Conservation (phyloP, 2,329 filamentous ascomycete species). For the Grosmannia penicillata region DNA sequence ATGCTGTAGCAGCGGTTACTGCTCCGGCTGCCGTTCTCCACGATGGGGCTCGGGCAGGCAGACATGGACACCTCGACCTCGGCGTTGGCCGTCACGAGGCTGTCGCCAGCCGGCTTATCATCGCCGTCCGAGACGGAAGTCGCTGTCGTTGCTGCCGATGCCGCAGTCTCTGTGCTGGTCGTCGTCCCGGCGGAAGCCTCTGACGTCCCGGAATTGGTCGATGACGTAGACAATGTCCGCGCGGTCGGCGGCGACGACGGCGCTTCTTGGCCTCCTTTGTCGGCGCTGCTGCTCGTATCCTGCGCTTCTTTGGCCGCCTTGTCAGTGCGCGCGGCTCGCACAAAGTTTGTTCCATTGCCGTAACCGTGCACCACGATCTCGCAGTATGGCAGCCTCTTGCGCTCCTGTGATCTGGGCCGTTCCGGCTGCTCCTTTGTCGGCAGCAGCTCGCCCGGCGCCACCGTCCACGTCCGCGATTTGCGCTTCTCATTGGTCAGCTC, state of each 20-base stretch:
- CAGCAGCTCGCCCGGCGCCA: too few relatives aligned
- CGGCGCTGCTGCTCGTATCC: too few relatives aligned
- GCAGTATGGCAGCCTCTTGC: constrained; percentile 19
- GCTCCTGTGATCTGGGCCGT: background rate
- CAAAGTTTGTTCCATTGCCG: constrained; percentile 33
- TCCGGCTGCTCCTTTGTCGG: constrained; percentile 1
- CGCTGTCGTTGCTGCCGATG: background rate
- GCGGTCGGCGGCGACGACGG: constrained; percentile 6
- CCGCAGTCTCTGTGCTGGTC: background rate
- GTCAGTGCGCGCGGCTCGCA: constrained; percentile 1
- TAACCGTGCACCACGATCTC: constrained; percentile 40
- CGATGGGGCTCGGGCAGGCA: too few relatives aligned
- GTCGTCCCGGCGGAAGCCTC: constrained; percentile 4
- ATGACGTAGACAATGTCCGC: constrained; percentile 14
- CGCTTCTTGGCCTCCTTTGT: constrained; percentile 7
- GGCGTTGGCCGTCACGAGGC: background rate
- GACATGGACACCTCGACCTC: too few relatives aligned
- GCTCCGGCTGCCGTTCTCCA: too few relatives aligned
- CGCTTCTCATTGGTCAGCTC: background rate
- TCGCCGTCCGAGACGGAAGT: background rate
- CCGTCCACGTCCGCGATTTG: background rate
- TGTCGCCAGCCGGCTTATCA: background rate
- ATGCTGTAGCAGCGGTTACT: too few relatives aligned
- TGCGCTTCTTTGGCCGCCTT: background rate
- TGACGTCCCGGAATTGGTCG: constrained; percentile 11